Evolutionary conservation across 139 green algal genomes (phyloP), one percentile per base, ranked within the genome.

Genomic region (Chlorella sp.): DNA sequence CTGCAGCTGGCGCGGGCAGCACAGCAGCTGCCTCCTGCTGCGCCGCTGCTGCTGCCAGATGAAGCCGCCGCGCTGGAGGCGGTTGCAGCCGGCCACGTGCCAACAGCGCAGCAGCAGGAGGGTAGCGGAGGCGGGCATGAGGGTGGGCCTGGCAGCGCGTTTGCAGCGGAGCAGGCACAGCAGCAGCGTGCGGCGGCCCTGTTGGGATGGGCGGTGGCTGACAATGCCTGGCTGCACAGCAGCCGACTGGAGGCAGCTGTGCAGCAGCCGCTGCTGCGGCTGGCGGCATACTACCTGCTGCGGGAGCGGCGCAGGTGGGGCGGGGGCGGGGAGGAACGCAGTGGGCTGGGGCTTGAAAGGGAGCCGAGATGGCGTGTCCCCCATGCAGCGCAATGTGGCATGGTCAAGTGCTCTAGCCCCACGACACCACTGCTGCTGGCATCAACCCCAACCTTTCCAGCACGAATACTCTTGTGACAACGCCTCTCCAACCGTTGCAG

Each of bases 271-370:
- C 86, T 96, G 72, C 70, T 93, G 89, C 89, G 92, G 32, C 82
- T 93, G 62, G 90, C 89, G 40, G 90, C 90, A 0, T 24, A 69
- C 19, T 97, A 97, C 83, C 82, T 97, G 73, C 20, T 91, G 68
- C 14, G 74, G 2, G 92, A 97, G 89, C 86, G 87, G 87, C 85
- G 92, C 26, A 84, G 92, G 20, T 78, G 84, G 20, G 68, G 20
- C 8, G 34, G 11, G n/a, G 0, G 48, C 7, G 0, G 32, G 1
- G 48, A 48, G 70, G 40, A 0, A 11, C 28, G 38, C 38, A 44
- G 36, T 24, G 38, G 0, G 17, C 17, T 28, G n/a, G 17, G 30
- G 19, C 38, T 34, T 16, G 22, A 32, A 34, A 6, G 32, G 24
- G 22, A 11, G 46, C n/a, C n/a, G n/a, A n/a, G n/a, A n/a, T n/a